Conservation (phyloP, 305 asterid genomes). For the Solanum chacoense region DNA sequence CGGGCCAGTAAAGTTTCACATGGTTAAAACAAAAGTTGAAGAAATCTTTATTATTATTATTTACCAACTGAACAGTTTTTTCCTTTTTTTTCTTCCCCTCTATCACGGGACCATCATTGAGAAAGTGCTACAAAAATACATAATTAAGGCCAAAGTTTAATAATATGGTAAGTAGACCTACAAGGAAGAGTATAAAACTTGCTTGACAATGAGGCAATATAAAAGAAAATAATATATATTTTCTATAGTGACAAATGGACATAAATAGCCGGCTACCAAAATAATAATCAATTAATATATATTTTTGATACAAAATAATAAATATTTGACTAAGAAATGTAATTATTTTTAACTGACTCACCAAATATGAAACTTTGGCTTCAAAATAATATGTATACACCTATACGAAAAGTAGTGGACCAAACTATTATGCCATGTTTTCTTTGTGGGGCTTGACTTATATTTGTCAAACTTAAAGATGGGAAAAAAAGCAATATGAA, state of each 20-base stretch:
- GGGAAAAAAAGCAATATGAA: neutral
- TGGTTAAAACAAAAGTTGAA: neutral
- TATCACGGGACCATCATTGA: neutral
- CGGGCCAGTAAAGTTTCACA: neutral
- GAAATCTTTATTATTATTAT: neutral
- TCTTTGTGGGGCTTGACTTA: neutral
- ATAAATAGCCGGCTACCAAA: neutral
- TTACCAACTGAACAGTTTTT: neutral
- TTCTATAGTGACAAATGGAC: neutral
- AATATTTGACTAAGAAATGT: neutral
- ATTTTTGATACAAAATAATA: neutral
- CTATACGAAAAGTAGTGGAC: neutral
- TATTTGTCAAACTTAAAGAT: neutral
- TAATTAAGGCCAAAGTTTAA: neutral
- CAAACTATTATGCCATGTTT: slow-evolving; percentile 2
- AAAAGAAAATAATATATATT: neutral
- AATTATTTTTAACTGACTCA: neutral
- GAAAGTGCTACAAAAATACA: neutral
- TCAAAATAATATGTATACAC: neutral
- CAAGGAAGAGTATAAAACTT: neutral
- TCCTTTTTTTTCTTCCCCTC: neutral
- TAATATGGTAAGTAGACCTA: slow-evolving; percentile 3
- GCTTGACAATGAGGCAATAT: neutral
- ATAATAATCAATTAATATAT: neutral
- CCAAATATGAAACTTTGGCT: neutral